Base-by-base conservation (phyloP, 192 early-diverging fungal genomes). In the Allomyces macrogynus region DNA sequence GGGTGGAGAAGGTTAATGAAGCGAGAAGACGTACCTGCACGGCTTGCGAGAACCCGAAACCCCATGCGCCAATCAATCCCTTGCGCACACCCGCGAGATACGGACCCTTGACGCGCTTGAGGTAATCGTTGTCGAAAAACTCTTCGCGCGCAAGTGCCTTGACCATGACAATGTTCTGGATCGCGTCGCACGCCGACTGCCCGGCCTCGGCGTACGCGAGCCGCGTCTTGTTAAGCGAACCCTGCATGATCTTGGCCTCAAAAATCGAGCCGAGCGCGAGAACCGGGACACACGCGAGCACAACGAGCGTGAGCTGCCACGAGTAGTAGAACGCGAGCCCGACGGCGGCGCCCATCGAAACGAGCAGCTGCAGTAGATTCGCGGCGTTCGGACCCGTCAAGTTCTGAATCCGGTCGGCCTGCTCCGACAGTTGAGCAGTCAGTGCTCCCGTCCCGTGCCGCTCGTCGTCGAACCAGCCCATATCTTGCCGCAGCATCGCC, bases 91-190 rank as follows among this genome's bases (percentile, higher is more conserved):
- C 77, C 65, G 67, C 72, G 3, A 57, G n/a, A 65, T 83, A 74
- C 40, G 77, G 77, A 12, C 63, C 67, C 61, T 75, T 62, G 65
- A 78, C 78, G 16, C 16, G 20, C 49, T 57, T n/a, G 9, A 57
- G 12, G 49, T 57, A 57, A 14, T n/a, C 49, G 3, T 14, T n/a
- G 20, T 20, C 20, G 12, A 57, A 57, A 14, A 9, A 14, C 23
- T 75, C 72, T 16, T 75, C 63, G 66, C 61, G 67, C 49, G 72
- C 89, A 66, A 90, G 81, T 40, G 86, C 83, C 23, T 84, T 81
- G 4, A 94, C 87, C 0, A 93, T 98, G 44, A 86, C 78, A 69
- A 98, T 88, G 67, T 81, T 83, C 67, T 81, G 73, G 67, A 98
- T 86, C 40, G 85, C 78, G 70, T 98, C 95, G 64, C 86, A 85